Evolutionary conservation across 805 yeast genomes (phyloP).

Genomic region (Blastobotrys mokoenaii): DNA sequence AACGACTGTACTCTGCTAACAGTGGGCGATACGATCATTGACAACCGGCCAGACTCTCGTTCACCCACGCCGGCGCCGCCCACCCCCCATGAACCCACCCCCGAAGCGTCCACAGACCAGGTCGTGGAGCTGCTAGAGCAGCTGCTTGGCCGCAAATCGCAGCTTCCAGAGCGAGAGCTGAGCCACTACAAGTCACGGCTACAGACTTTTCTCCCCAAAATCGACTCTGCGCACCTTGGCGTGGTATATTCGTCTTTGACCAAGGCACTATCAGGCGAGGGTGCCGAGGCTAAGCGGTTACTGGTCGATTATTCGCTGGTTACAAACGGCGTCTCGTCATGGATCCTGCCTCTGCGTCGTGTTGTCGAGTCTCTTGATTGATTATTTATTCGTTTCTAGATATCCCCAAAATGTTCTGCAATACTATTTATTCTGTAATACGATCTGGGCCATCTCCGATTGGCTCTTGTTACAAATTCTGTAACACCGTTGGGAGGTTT

Average conservation of each 20-base stretch:
- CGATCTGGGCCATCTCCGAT: too few species aligned
- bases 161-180: constrained; percentile 16
- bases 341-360: neutral
- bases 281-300: constrained; percentile 20
- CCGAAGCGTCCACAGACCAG: neutral
- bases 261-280: constrained; percentile 10
- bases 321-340: constrained; percentile 38
- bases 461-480: too few species aligned
- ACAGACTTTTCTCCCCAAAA: constrained; percentile 10
- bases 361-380: neutral
- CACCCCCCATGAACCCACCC: neutral
- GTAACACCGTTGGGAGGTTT: too few species aligned
- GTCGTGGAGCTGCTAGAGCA: constrained; percentile 6
- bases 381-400: constrained; percentile 1
- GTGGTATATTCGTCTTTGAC: constrained; percentile 24
- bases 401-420: neutral
- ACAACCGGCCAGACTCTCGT: neutral
- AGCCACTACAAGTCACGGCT: constrained; percentile 21
- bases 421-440: neutral
- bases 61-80: constrained; percentile 1
- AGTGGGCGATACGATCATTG: neutral
- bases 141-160: constrained; percentile 7
- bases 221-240: constrained; percentile 16
- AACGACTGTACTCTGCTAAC: constrained; percentile 47
- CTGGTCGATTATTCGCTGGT: constrained; percentile 47